A percentile compares a stretch with the other conserved stretches of the same genome.
Conservation (phyloP, 2,329 filamentous ascomycete species). For the Penicillium sumatraense region DNA sequence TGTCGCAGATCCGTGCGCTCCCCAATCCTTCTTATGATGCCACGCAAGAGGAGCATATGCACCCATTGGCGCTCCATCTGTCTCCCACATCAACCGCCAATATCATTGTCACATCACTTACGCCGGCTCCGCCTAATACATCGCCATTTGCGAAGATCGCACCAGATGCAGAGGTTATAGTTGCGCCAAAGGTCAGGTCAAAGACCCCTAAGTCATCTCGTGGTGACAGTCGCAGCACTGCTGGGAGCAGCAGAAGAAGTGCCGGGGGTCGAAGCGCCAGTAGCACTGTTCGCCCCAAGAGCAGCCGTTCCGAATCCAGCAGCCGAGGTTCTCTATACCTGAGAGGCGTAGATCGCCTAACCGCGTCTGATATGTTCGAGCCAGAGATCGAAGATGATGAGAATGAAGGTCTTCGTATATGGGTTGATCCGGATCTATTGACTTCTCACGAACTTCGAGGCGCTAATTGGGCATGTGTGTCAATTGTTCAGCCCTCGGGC, state of each 20-base stretch:
- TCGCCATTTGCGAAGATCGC: conserved; percentile 88
- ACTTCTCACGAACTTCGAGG: conserved; percentile 74
- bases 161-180: conserved; percentile 93
- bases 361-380: conserved; percentile 79
- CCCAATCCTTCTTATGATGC: conserved; percentile 77
- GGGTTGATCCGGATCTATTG: conserved; percentile 81
- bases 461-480: conserved; percentile 77
- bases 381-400: conserved; percentile 62
- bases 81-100: conserved; percentile 96
- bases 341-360: conserved; percentile 72
- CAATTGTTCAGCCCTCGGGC: conserved; percentile 81
- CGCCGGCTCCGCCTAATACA: conserved; percentile 70
- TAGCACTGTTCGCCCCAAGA: conserved; percentile 69
- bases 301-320: conserved; percentile 66
- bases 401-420: conserved; percentile 70
- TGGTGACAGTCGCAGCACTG: conserved; percentile 79
- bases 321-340: conserved; percentile 66
- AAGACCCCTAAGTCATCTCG: conserved; percentile 66
- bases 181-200: conserved; percentile 86
- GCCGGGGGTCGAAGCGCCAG: conserved; percentile 69
- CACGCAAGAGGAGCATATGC: conserved; percentile 60
- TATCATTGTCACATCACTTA: conserved; percentile 82
- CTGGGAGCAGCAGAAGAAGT: conserved; percentile 78
- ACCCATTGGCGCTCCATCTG: conserved; percentile 88
- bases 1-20: conserved; percentile 89